phyloP scores from a whole-genome alignment of 257 asterid species.

The Solanum acaule region DNA sequence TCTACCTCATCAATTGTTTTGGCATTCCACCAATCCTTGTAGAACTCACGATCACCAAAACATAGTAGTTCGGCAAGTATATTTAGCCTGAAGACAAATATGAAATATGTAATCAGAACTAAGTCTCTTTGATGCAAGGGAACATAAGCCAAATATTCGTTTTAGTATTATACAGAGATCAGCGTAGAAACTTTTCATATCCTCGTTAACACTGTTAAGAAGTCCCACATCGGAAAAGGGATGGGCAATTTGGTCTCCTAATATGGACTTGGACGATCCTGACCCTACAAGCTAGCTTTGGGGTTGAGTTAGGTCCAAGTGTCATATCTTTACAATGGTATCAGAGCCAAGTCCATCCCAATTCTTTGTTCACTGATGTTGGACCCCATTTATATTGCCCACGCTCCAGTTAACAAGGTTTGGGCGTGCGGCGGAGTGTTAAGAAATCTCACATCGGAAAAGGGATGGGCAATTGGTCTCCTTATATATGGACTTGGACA shows the following conservation, averaged over 20 bases:
- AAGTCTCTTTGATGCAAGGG: neutral
- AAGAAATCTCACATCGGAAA: neutral
- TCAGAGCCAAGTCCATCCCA: neutral
- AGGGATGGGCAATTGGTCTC: neutral
- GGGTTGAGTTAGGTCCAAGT: neutral
- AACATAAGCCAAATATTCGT: neutral
- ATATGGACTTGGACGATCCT: neutral
- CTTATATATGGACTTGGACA: neutral
- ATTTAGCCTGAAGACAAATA: conserved; percentile 47
- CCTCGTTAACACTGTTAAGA: neutral
- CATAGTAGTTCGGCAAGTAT: conserved; percentile 91
- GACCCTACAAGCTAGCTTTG: neutral
- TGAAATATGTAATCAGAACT: neutral
- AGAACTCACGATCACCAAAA: conserved; percentile 98
- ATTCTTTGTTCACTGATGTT: neutral
- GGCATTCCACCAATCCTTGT: conserved; percentile 99
- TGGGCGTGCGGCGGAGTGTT: neutral
- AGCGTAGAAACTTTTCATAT: neutral
- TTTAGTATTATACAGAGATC: neutral
- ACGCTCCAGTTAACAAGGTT: neutral
- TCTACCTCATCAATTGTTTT: conserved; percentile 91
- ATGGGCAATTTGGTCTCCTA: neutral
- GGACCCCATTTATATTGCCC: neutral
- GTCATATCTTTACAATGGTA: neutral
- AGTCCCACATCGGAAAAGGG: neutral